Conservation (phyloP, 768 basidiomycete genomes). For the Coprinellus aureogranulatus region DNA sequence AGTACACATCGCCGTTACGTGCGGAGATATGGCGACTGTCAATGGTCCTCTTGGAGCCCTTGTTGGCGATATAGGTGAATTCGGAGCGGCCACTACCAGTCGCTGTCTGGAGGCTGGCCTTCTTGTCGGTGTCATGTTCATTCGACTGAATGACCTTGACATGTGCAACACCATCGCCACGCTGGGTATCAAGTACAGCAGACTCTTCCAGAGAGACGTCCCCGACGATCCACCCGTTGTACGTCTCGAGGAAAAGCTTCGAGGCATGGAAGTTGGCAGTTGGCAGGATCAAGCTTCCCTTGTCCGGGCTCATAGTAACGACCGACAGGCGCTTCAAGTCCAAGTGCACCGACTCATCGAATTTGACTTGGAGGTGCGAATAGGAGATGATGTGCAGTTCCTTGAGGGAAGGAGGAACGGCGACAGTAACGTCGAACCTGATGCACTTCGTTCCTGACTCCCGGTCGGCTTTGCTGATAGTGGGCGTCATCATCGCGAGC, state of each 20-base stretch:
- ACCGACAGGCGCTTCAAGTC: constrained; percentile 44
- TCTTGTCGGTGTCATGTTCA: constrained; percentile 26
- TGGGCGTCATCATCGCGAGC: constrained; percentile 43
- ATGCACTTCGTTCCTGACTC: constrained; percentile 35
- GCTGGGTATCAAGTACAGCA: constrained; percentile 45
- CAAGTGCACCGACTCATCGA: constrained; percentile 42
- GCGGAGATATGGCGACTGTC: constrained; percentile 45
- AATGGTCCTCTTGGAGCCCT: constrained; percentile 45
- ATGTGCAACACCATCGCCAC: constrained; percentile 48
- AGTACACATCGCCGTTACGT: constrained; percentile 51
- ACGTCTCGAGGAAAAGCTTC: constrained; percentile 43
- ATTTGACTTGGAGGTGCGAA: constrained; percentile 46
- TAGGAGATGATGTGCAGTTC: constrained; percentile 46
- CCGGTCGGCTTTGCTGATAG: constrained; percentile 15
- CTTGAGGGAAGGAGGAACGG: constrained; percentile 48
- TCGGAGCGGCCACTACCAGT: constrained; percentile 57
- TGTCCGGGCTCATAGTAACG: constrained; percentile 36
- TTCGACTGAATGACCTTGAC: constrained; percentile 45
- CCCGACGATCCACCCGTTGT: constrained; percentile 60
- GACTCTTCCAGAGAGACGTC: constrained; percentile 45
- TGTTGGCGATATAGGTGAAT: constrained; percentile 42
- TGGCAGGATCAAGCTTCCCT: constrained; percentile 48
- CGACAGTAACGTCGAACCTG: constrained; percentile 53
- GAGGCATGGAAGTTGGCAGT: constrained; percentile 37
- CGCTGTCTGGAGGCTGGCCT: constrained; percentile 41